These are phyloP conservation scores for Globisporangium takayamanum DNA, from an alignment of 352 stramenopile species.

Conservation along the genomic window DNA sequence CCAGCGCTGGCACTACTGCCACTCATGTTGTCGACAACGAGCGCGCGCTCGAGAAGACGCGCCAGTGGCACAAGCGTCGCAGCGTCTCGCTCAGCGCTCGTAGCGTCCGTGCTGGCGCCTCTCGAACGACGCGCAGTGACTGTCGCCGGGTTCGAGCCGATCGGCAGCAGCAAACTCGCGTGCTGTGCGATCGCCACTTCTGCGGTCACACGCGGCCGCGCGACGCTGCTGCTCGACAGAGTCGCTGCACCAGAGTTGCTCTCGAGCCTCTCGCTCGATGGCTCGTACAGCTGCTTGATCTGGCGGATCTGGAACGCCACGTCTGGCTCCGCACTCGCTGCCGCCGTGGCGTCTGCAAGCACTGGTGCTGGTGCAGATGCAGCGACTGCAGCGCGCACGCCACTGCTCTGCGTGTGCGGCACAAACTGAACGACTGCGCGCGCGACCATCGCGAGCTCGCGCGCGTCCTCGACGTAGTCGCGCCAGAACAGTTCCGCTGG, in stretches of 20 bases:
- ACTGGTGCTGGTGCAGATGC: no score
- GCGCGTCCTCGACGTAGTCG: conserved; percentile 38
- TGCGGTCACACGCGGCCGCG: not conserved
- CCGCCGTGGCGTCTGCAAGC: not conserved
- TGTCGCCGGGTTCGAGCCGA: not conserved
- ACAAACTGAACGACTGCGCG: conserved; percentile 23
- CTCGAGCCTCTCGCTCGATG: not conserved
- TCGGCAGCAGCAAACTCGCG: conserved; percentile 16
- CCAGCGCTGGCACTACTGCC: no score
- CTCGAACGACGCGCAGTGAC: not conserved
- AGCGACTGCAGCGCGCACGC: not conserved
- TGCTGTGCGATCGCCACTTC: conserved; percentile 7
- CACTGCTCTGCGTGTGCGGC: conserved; percentile 11
- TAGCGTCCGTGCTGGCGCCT: not conserved
- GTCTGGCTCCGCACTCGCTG: not conserved
- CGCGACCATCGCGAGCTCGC: conserved; percentile 32
- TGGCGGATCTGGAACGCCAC: conserved; percentile 21
- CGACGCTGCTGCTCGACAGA: no score
- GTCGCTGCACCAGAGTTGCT: not conserved
- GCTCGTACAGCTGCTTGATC: conserved; percentile 23
- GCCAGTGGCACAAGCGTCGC: no score
- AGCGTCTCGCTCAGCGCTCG: not conserved
- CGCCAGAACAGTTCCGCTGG: conserved; percentile 38
- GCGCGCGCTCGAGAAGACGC: no score
- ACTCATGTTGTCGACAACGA: no score